Conservation (phyloP, 2,329 filamentous ascomycete genomes). For the Aspergillus aculeatinus region DNA sequence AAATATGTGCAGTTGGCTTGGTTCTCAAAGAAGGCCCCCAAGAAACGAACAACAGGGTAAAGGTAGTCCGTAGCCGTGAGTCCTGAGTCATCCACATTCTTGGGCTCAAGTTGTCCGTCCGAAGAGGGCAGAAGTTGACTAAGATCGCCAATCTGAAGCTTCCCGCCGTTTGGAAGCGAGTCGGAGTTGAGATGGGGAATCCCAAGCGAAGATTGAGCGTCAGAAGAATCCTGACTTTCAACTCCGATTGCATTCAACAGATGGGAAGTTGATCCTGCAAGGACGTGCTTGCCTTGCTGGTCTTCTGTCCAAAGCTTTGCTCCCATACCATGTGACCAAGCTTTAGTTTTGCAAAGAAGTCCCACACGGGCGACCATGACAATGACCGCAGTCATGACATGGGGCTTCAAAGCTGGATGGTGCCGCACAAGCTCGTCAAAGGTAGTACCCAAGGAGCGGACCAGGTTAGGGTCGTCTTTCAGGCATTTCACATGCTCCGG, state of each 20-base stretch:
- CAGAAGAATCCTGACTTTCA: conserved; percentile 24
- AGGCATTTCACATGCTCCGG: conserved; percentile 83
- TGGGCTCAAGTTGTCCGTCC: conserved; percentile 38
- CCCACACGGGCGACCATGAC: conserved; percentile 84
- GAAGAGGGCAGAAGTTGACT: conserved; percentile 27
- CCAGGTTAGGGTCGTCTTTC: conserved; percentile 69
- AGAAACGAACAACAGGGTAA: conserved; percentile 72
- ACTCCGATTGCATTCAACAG: conserved; percentile 38
- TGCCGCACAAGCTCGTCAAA: conserved; percentile 96
- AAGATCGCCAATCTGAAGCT: conserved; percentile 32
- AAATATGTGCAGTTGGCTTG: conserved; percentile 69
- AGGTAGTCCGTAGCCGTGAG: conserved; percentile 68
- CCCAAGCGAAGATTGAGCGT: conserved; percentile 26
- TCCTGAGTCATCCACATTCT: conserved; percentile 51
- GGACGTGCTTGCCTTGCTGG: conserved; percentile 56
- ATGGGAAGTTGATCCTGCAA: conserved; percentile 55
- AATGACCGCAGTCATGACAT: conserved; percentile 80
- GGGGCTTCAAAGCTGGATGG: conserved; percentile 76
- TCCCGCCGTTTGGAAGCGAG: conserved; percentile 40
- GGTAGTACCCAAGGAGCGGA: conserved; percentile 71
- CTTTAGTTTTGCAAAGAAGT: conserved; percentile 69
- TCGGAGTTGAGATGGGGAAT: conserved; percentile 29
- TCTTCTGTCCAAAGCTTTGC: conserved; percentile 71
- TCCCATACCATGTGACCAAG: conserved; percentile 69
- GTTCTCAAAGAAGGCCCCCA: conserved; percentile 75